A percentile compares a stretch with the other conserved stretches of the same genome.
phyloP scores from a whole-genome alignment of 768 basidiomycete species.

The Tricholoma matsutake region DNA sequence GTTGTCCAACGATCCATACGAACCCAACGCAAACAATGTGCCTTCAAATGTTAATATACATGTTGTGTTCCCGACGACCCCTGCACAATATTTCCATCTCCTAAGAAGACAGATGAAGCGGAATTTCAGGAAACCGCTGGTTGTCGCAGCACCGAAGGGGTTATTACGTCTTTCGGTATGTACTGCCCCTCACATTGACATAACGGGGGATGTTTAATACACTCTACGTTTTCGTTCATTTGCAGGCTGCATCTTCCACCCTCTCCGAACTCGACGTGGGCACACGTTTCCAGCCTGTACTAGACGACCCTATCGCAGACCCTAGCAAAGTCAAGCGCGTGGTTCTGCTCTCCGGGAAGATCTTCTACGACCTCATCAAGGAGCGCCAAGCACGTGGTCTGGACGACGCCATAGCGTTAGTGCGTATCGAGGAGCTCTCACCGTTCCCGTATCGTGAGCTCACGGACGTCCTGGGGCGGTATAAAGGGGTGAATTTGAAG shows the following conservation, averaged over 20 bases:
- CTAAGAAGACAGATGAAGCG: conserved; percentile 82
- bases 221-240: neutral
- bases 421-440: conserved; percentile 82
- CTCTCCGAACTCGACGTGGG: conserved; percentile 59
- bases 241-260: conserved; percentile 69
- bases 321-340: conserved; percentile 51
- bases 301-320: conserved; percentile 47
- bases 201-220: neutral
- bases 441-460: conserved; percentile 80
- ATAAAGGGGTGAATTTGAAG: conserved; percentile 28
- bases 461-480: conserved; percentile 40
- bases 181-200: conserved; percentile 4
- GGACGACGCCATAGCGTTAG: conserved; percentile 54
- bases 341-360: conserved; percentile 77
- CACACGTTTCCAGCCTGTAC: conserved; percentile 65
- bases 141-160: conserved; percentile 84
- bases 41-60: conserved; percentile 75
- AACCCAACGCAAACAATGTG: conserved; percentile 22
- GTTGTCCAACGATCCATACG: conserved; percentile 74
- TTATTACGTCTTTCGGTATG: conserved; percentile 72
- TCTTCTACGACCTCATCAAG: conserved; percentile 84
- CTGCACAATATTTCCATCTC: conserved; percentile 92
- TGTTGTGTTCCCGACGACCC: conserved; percentile 81
- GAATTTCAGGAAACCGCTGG: conserved; percentile 83
- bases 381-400: conserved; percentile 53